Evolutionary conservation across 2,329 filamentous ascomycete species (phyloP).

Genomic region (Neocucurbitaria cava): DNA sequence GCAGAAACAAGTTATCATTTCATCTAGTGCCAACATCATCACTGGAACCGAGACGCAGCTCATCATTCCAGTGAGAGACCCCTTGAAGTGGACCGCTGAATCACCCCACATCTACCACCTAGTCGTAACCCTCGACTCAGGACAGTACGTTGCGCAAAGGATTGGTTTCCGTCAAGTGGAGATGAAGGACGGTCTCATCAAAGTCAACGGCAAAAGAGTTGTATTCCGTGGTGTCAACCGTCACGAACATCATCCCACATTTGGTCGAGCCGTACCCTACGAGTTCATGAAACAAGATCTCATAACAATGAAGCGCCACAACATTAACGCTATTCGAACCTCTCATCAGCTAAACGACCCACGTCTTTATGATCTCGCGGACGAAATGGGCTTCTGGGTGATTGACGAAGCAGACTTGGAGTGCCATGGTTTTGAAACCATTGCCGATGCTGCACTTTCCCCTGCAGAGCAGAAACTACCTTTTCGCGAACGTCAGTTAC

Average conservation of each 20-base stretch:
- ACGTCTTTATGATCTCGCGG: constrained; percentile 65
- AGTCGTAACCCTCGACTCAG: constrained; percentile 51
- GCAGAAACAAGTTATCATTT: constrained; percentile 33
- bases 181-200: constrained; percentile 65
- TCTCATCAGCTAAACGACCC: constrained; percentile 73
- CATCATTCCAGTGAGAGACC: constrained; percentile 57
- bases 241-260: constrained; percentile 72
- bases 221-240: constrained; percentile 71
- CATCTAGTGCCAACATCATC: constrained; percentile 17
- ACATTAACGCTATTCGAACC: constrained; percentile 73
- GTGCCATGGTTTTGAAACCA: constrained; percentile 54
- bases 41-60: constrained; percentile 29
- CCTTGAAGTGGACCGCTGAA: constrained; percentile 73
- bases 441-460: constrained; percentile 38
- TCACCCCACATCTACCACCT: constrained; percentile 67
- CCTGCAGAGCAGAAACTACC: constrained; percentile 53
- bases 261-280: constrained; percentile 68
- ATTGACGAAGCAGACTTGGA: constrained; percentile 63
- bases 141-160: constrained; percentile 58
- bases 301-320: constrained; percentile 72
- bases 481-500: constrained; percentile 66
- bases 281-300: constrained; percentile 69
- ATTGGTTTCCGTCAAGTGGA: constrained; percentile 71
- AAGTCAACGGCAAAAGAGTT: constrained; percentile 68
- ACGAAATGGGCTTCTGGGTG: constrained; percentile 72